Conservation (phyloP, 2,329 filamentous ascomycete genomes). For the Lasiodiplodia citricola region DNA sequence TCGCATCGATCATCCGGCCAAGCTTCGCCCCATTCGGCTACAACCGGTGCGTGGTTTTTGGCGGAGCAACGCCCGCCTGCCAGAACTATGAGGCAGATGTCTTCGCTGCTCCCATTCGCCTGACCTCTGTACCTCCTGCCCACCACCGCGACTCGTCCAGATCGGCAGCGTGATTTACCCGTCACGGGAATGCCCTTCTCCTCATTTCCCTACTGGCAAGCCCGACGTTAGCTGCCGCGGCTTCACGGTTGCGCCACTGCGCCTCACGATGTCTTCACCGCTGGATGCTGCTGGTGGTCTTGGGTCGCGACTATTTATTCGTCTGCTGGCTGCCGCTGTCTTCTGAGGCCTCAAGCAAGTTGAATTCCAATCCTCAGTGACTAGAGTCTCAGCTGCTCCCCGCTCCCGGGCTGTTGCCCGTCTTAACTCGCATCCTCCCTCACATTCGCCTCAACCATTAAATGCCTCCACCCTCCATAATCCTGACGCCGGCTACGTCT, state of each 20-base stretch:
- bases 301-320: slow-evolving; percentile 5
- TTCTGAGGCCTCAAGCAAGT: slow-evolving; percentile 5
- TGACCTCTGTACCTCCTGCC: slow-evolving; percentile 1
- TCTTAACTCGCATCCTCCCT: not conserved
- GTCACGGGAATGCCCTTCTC: not conserved
- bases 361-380: slow-evolving; percentile 13
- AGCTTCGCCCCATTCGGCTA: slow-evolving; percentile 21
- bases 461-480: slow-evolving; percentile 25
- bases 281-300: slow-evolving; percentile 3
- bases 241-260: not conserved
- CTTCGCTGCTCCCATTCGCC: not conserved
- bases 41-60: slow-evolving; percentile 23
- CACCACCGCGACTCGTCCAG: slow-evolving; percentile 5
- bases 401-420: not conserved
- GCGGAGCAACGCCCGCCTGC: not conserved
- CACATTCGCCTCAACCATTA: not conserved
- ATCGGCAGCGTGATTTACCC: slow-evolving; percentile 21
- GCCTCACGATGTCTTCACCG: slow-evolving; percentile 1
- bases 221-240: slow-evolving; percentile 2
- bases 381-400: not conserved
- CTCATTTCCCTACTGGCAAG: not conserved
- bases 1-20: slow-evolving; percentile 19
- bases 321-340: not conserved
- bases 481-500: slow-evolving; percentile 21
- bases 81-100: not conserved